Evolutionary conservation across 305 asterid genomes (phyloP).

Genomic region (Lippia alba): DNA sequence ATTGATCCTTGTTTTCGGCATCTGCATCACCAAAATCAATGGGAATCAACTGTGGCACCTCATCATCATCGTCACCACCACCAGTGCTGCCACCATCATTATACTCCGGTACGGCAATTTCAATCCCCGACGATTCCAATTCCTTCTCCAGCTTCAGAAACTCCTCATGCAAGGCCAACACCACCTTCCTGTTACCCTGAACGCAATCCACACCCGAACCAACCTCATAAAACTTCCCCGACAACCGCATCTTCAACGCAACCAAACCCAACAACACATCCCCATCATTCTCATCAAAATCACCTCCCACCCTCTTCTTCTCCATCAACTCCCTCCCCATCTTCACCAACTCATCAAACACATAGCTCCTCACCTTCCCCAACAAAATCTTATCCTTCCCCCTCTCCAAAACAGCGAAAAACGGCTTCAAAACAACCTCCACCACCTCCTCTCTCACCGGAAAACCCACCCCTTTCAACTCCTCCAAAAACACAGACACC

Average conservation of each 20-base stretch:
- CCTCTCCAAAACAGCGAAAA: conserved; percentile 55
- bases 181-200: conserved; percentile 86
- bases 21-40: conserved; percentile 41
- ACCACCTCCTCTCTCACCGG: conserved; percentile 66
- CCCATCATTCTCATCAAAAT: conserved; percentile 47
- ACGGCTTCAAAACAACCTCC: conserved; percentile 61
- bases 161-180: conserved; percentile 72
- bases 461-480: conserved; percentile 64
- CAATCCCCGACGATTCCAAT: conserved; percentile 60
- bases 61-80: conserved; percentile 48
- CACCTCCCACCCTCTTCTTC: conserved; percentile 53
- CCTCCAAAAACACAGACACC: conserved; percentile 81
- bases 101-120: conserved; percentile 56
- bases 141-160: conserved; percentile 85
- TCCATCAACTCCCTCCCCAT: conserved; percentile 55
- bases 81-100: conserved; percentile 32
- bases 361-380: conserved; percentile 74
- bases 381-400: conserved; percentile 73
- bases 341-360: conserved; percentile 71
- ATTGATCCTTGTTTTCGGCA: conserved; percentile 32
- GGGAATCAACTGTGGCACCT: conserved; percentile 74
- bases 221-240: conserved; percentile 61
- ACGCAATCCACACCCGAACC: conserved; percentile 70
- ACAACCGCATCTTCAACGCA: conserved; percentile 70
- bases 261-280: conserved; percentile 61